These are phyloP conservation scores for Acanthamoeba culbertsoni DNA, from an alignment of 208 protist genomes.

Conservation along the genomic window DNA sequence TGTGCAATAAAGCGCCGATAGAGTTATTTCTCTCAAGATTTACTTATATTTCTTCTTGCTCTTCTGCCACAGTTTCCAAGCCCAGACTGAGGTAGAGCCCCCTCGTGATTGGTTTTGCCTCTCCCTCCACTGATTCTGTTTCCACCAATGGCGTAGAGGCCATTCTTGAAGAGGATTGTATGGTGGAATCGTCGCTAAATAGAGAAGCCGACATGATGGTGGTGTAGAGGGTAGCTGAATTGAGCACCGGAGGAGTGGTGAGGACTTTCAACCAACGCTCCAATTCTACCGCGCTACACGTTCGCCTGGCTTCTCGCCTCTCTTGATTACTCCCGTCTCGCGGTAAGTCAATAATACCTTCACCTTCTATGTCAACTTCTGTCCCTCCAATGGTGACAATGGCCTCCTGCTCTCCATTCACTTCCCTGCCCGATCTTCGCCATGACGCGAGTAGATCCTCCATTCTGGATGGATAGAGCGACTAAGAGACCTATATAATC, in stretches of 20 bases:
- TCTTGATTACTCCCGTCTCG: too few relatives aligned
- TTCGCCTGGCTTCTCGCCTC: neutral
- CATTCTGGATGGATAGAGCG: neutral
- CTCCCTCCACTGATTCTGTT: neutral
- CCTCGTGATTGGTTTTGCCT: neutral
- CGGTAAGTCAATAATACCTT: too few relatives aligned
- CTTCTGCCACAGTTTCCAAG: neutral
- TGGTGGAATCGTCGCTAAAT: neutral
- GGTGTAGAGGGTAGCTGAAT: neutral
- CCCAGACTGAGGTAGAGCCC: neutral
- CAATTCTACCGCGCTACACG: neutral
- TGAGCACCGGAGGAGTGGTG: neutral
- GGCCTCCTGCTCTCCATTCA: neutral
- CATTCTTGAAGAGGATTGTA: too few relatives aligned
- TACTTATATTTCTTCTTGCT: too few relatives aligned
- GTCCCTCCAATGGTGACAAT: neutral
- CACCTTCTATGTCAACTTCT: neutral
- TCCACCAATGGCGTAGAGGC: neutral
- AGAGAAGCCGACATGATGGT: constrained; percentile 5
- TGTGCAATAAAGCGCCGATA: neutral
- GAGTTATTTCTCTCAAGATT: neutral
- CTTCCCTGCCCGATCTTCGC: neutral
- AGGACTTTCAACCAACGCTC: neutral
- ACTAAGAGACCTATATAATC: too few relatives aligned
- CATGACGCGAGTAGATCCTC: neutral